A percentile compares a stretch with the other conserved stretches of the same genome.
These are phyloP conservation scores for Cladosporium sphaerospermum DNA, from an alignment of 2,329 filamentous ascomycete species.

Conservation along the genomic window DNA sequence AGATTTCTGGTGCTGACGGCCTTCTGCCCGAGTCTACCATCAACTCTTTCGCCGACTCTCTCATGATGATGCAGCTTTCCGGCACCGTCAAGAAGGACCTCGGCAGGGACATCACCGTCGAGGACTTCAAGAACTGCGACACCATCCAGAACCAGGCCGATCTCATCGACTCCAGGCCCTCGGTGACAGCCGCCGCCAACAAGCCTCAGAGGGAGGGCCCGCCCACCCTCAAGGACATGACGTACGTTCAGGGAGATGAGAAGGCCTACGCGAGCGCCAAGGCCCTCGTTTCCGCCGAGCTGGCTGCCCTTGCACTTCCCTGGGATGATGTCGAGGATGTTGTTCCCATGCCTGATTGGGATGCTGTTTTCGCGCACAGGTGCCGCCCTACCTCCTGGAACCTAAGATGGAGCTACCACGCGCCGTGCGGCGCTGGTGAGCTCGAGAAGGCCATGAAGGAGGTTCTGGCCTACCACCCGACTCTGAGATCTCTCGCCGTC, in stretches of 20 bases:
- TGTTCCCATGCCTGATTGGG: slow-evolving; percentile 29
- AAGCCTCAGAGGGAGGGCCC: slow-evolving; percentile 24
- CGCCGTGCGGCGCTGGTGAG: slow-evolving; percentile 16
- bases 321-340: slow-evolving; percentile 33
- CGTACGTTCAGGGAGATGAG: slow-evolving; percentile 22
- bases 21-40: slow-evolving; percentile 20
- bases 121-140: slow-evolving; percentile 28
- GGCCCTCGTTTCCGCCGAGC: slow-evolving; percentile 18
- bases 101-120: slow-evolving; percentile 26
- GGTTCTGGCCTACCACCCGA: slow-evolving; percentile 25
- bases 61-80: slow-evolving; percentile 32
- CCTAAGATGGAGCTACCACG: slow-evolving; percentile 27
- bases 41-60: slow-evolving; percentile 27
- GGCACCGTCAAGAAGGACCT: slow-evolving; percentile 29
- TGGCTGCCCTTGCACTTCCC: slow-evolving; percentile 21
- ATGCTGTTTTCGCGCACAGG: slow-evolving; percentile 27
- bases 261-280: slow-evolving; percentile 22
- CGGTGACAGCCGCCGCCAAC: slow-evolving; percentile 13
- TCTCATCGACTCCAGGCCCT: slow-evolving; percentile 24
- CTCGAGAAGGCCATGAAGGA: slow-evolving; percentile 24
- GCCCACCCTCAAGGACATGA: slow-evolving; percentile 25
- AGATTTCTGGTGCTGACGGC: slow-evolving; percentile 25
- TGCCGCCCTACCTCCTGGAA: slow-evolving; percentile 28
- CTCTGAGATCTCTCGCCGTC: slow-evolving; percentile 26
- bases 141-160: slow-evolving; percentile 27